Conservation (phyloP, 495 filamentous ascomycete species). For the Penicillium diatomitis region DNA sequence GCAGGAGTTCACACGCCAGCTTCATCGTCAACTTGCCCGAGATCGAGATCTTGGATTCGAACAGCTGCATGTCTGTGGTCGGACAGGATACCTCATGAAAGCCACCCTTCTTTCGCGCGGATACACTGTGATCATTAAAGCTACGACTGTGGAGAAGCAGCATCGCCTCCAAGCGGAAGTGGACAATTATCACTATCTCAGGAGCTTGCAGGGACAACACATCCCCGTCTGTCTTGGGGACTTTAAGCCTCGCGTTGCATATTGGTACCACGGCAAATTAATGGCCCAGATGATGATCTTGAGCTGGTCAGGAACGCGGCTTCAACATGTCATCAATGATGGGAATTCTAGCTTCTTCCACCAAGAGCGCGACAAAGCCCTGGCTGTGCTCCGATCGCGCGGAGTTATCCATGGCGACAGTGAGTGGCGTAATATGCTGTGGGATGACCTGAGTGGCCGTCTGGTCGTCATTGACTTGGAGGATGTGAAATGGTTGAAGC, state of each 20-base stretch:
- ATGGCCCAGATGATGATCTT: slow-evolving; percentile 20
- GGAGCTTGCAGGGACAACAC: slow-evolving; percentile 11
- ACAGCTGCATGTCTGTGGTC: slow-evolving; percentile 17
- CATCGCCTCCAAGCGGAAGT: slow-evolving; percentile 15
- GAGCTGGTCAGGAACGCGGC: slow-evolving; percentile 15
- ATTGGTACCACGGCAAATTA: slow-evolving; percentile 20
- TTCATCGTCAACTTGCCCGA: slow-evolving; percentile 16
- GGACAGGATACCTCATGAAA: slow-evolving; percentile 22
- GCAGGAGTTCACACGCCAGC: slow-evolving; percentile 14
- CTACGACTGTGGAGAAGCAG: slow-evolving; percentile 17
- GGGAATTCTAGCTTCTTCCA: slow-evolving; percentile 10
- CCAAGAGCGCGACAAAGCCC: slow-evolving; percentile 7
- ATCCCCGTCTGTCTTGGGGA: slow-evolving; percentile 16
- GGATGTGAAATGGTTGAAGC: slow-evolving; percentile 11
- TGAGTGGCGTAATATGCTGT: slow-evolving; percentile 6
- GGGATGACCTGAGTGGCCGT: slow-evolving; percentile 1
- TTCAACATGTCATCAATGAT: slow-evolving; percentile 15
- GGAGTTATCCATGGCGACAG: slow-evolving; percentile 9
- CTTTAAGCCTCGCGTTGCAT: slow-evolving; percentile 14
- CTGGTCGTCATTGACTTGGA: slow-evolving; percentile 14
- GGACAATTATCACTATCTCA: slow-evolving; percentile 16
- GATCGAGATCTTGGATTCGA: slow-evolving; percentile 17
- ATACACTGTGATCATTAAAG: slow-evolving; percentile 23
- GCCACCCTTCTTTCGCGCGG: slow-evolving; percentile 18
- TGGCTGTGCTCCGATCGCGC: slow-evolving; percentile 5